phyloP scores from a whole-genome alignment of 176 grass and related monocot species.

The Secale cereale region DNA sequence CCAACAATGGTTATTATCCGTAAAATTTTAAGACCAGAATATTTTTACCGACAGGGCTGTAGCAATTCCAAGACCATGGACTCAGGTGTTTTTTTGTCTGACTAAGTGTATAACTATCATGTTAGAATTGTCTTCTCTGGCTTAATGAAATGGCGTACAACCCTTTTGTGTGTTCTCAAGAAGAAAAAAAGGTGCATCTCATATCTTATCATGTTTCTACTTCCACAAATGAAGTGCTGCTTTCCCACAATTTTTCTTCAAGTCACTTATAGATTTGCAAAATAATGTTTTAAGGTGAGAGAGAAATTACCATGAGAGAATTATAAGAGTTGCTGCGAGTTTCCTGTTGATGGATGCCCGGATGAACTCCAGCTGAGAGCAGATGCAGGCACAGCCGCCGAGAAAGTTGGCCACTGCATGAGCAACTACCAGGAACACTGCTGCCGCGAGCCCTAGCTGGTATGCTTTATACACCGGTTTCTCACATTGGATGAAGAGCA shows the following conservation, averaged over 20 bases:
- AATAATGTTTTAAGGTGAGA: neutral
- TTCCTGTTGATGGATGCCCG: constrained; percentile 71
- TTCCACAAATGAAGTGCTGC: neutral
- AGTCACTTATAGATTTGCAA: neutral
- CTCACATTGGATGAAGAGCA: constrained; percentile 89
- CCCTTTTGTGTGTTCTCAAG: neutral
- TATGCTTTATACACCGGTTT: constrained; percentile 70
- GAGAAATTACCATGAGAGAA: constrained; percentile 72
- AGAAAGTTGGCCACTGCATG: constrained; percentile 75
- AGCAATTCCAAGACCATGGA: neutral
- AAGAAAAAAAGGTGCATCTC: neutral
- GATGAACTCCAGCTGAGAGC: constrained; percentile 67
- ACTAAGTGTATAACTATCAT: neutral
- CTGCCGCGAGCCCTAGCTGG: constrained; percentile 76
- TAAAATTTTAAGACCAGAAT: neutral
- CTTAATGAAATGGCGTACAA: neutral
- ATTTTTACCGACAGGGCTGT: neutral
- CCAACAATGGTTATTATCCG: neutral
- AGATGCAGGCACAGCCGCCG: constrained; percentile 79
- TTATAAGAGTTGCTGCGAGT: constrained; percentile 56
- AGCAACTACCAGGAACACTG: constrained; percentile 59
- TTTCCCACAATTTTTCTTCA: neutral
- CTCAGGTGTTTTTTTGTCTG: neutral
- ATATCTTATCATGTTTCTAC: neutral
- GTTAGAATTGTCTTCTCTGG: neutral